Conservation (phyloP, 2,329 filamentous ascomycete species). For the Xylaria sp. region DNA sequence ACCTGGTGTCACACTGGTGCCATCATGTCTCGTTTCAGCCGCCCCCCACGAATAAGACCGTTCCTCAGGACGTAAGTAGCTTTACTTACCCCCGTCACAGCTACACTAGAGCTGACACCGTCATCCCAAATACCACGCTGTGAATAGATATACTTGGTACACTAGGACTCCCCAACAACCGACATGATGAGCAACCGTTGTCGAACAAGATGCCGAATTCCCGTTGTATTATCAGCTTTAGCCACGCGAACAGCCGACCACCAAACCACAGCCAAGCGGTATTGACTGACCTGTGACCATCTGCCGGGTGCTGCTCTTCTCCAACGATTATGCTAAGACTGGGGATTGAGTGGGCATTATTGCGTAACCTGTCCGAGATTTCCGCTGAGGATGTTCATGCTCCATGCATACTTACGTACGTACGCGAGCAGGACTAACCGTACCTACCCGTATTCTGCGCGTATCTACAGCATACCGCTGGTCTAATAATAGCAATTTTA, state of each 20-base stretch:
- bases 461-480: neutral
- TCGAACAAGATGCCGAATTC: neutral
- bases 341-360: neutral
- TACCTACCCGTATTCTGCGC: neutral
- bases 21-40: constrained; percentile 7
- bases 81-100: neutral
- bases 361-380: neutral
- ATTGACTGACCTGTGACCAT: neutral
- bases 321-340: neutral
- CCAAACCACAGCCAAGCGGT: neutral
- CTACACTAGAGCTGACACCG: constrained; percentile 17
- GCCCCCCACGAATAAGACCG: constrained; percentile 8
- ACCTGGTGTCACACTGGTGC: neutral
- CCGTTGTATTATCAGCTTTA: neutral
- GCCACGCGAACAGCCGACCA: neutral
- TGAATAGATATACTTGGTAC: no score
- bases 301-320: neutral
- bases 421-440: neutral
- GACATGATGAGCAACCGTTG: neutral
- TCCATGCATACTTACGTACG: neutral
- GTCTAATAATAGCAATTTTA: constrained; percentile 1
- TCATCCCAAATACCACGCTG: neutral
- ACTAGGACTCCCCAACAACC: neutral
- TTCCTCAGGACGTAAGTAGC: constrained; percentile 5
- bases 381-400: neutral